These are phyloP conservation scores for Tetracladium setigerum DNA, from an alignment of 495 filamentous ascomycete species.

Conservation along the genomic window DNA sequence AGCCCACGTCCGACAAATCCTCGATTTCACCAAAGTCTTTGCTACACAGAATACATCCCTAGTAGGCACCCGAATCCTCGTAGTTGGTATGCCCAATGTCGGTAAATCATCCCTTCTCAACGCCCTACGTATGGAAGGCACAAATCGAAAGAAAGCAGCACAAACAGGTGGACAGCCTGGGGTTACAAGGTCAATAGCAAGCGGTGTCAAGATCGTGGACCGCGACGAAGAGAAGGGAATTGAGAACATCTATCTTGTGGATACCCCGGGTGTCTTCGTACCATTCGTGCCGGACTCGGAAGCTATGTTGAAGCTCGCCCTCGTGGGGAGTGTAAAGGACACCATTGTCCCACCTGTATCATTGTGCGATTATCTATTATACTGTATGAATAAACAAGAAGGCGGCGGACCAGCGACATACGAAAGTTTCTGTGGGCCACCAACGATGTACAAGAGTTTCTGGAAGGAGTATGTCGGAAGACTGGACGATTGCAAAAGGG, in stretches of 20 bases:
- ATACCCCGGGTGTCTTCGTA: slow-evolving; percentile 76
- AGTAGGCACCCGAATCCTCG: slow-evolving; percentile 67
- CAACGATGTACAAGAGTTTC: slow-evolving; percentile 66
- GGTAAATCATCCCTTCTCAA: slow-evolving; percentile 91
- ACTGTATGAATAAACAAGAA: slow-evolving; percentile 57
- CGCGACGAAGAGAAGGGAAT: slow-evolving; percentile 22
- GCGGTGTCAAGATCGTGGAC: slow-evolving; percentile 66
- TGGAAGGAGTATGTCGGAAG: slow-evolving; percentile 58
- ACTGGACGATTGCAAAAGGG: slow-evolving; percentile 74
- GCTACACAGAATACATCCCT: slow-evolving; percentile 41
- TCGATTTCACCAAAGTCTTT: slow-evolving; percentile 46
- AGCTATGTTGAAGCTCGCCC: slow-evolving; percentile 85
- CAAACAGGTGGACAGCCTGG: slow-evolving; percentile 81
- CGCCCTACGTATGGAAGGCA: slow-evolving; percentile 62
- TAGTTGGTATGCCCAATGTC: slow-evolving; percentile 97
- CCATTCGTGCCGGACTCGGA: slow-evolving; percentile 80
- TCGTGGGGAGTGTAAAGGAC: slow-evolving; percentile 88
- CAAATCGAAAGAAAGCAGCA: slow-evolving; percentile 60
- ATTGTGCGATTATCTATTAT: slow-evolving; percentile 85
- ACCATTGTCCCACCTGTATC: slow-evolving; percentile 66
- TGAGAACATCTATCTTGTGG: slow-evolving; percentile 38
- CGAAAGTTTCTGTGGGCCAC: slow-evolving; percentile 61
- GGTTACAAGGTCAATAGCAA: slow-evolving; percentile 77
- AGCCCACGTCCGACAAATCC: slow-evolving; percentile 30
- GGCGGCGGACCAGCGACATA: slow-evolving; percentile 37